Evolutionary conservation across 768 basidiomycete species (phyloP).

Genomic region (Amanita pallidorosea): DNA sequence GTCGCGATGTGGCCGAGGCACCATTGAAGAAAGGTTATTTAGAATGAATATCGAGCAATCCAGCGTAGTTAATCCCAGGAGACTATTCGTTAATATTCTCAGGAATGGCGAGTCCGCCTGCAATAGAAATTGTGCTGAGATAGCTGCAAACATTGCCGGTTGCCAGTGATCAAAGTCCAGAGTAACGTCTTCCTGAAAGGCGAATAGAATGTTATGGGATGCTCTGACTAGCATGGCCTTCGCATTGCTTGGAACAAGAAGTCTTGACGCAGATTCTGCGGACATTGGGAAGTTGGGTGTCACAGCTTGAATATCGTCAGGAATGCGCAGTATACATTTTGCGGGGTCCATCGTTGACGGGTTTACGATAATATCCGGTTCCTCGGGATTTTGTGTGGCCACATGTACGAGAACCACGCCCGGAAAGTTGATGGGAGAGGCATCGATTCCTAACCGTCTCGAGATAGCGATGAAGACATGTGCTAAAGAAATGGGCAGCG

Average conservation of each 20-base stretch:
- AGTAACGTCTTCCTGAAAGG: constrained; percentile 11
- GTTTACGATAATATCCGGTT: constrained; percentile 40
- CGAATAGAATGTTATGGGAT: constrained; percentile 14
- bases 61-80: constrained; percentile 24
- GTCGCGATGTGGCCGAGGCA: constrained; percentile 13
- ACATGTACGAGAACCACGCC: constrained; percentile 43
- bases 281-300: not conserved
- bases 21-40: constrained; percentile 23
- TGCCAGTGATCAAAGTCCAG: constrained; percentile 15
- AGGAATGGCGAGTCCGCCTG: constrained; percentile 20
- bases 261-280: constrained; percentile 2
- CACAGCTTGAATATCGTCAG: constrained; percentile 5
- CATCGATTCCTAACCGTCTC: constrained; percentile 37
- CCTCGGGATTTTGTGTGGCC: constrained; percentile 19
- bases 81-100: constrained; percentile 7
- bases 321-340: constrained; percentile 19
- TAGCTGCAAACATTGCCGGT: constrained; percentile 21
- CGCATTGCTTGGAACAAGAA: constrained; percentile 8
- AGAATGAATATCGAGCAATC: constrained; percentile 32
- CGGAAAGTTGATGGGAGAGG: constrained; percentile 48
- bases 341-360: constrained; percentile 19
- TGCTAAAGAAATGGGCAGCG: constrained; percentile 50
- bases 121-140: constrained; percentile 26
- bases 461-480: constrained; percentile 47
- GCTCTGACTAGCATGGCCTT: constrained; percentile 11